Percentiles rank a stretch among this genome's conserved stretches.
phyloP scores from a whole-genome alignment of 2,329 filamentous ascomycete species.

The Aspergillus clavatus region DNA sequence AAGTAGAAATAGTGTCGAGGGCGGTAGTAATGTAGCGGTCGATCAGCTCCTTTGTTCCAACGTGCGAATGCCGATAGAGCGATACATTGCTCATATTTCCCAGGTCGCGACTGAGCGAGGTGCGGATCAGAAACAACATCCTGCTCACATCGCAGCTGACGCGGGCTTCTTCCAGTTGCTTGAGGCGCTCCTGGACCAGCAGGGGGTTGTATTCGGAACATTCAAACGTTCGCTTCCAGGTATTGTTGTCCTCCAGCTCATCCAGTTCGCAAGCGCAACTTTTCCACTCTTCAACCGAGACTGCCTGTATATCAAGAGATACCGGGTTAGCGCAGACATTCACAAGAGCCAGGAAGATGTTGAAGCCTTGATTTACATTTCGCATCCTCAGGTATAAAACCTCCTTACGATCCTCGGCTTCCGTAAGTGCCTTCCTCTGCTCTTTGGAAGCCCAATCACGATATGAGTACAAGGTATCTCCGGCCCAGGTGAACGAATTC shows the following conservation, averaged over 20 bases:
- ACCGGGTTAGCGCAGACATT: conserved; percentile 1
- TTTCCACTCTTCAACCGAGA: conserved; percentile 67
- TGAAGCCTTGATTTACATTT: conserved; percentile 48
- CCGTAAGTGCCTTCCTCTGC: conserved; percentile 46
- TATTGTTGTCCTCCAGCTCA: conserved; percentile 69
- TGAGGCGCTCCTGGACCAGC: conserved; percentile 64
- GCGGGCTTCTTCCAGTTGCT: conserved; percentile 69
- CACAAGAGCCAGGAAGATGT: not conserved
- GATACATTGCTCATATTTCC: conserved; percentile 80
- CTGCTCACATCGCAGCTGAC: conserved; percentile 64
- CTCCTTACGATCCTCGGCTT: conserved; percentile 56
- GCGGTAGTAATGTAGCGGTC: conserved; percentile 82
- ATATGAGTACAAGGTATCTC: conserved; percentile 34
- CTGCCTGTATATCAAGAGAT: conserved; percentile 50
- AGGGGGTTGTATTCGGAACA: conserved; percentile 67
- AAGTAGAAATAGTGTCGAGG: conserved; percentile 64
- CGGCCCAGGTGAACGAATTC: conserved; percentile 33
- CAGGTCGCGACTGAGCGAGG: conserved; percentile 71
- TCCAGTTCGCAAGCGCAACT: conserved; percentile 73
- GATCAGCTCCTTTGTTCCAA: conserved; percentile 81
- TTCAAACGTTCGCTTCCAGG: conserved; percentile 68
- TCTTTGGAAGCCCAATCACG: conserved; percentile 52
- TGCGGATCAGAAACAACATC: conserved; percentile 79
- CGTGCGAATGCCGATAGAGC: conserved; percentile 77
- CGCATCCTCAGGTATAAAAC: conserved; percentile 61